Conservation (phyloP, 805 yeast genomes). For the Cyberlindnera veronae region DNA sequence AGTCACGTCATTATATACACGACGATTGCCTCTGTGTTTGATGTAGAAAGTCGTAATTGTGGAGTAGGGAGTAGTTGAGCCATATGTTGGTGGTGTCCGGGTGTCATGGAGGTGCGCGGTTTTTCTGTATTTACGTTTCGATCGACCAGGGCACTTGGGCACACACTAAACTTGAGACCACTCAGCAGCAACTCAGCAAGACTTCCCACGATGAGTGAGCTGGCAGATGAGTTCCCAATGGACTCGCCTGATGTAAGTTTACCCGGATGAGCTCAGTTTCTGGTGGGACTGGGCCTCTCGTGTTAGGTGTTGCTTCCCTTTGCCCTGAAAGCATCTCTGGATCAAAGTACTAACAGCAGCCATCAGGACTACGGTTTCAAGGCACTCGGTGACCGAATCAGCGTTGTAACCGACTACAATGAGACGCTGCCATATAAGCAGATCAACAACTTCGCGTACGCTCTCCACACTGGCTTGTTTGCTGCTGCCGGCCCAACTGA, state of each 20-base stretch:
- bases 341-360: conserved; percentile 10
- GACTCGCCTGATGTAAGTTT: conserved; percentile 21
- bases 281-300: neutral
- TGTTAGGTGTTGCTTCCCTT: neutral
- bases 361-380: conserved; percentile 43
- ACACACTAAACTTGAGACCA: neutral
- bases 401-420: conserved; percentile 33
- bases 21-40: neutral
- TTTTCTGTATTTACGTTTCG: conserved; percentile 2
- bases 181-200: neutral
- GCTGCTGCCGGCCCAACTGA: conserved; percentile 37
- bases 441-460: conserved; percentile 36
- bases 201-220: neutral
- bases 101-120: neutral
- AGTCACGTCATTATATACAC: conserved; percentile 1
- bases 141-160: no score
- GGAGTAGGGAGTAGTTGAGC: neutral
- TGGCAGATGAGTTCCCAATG: conserved; percentile 4
- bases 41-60: neutral
- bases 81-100: neutral
- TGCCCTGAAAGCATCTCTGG: neutral
- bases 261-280: neutral
- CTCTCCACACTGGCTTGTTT: conserved; percentile 30
- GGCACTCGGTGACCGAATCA: conserved; percentile 30
- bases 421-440: conserved; percentile 36